These are phyloP conservation scores for Pythium coloratum DNA, from an alignment of 352 stramenopile species.

Conservation along the genomic window DNA sequence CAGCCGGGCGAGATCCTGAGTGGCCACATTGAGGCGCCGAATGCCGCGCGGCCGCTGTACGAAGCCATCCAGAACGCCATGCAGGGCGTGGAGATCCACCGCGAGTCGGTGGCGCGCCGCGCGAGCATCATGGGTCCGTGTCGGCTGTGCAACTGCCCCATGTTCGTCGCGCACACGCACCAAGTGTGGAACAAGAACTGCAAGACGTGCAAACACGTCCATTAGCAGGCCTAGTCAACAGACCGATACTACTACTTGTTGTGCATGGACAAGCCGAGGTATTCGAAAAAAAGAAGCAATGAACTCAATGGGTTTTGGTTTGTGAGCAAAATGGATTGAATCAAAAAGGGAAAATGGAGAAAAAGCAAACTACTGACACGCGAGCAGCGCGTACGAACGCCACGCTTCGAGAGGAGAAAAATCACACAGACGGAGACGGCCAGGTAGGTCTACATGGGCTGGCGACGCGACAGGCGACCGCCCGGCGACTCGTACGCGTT, in stretches of 20 bases:
- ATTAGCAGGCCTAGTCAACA: constrained; percentile 28
- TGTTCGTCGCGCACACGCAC: constrained; percentile 60
- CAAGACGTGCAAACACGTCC: constrained; percentile 64
- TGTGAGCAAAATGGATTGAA: constrained; percentile 5
- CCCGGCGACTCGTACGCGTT: constrained; percentile 62
- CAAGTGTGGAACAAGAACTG: constrained; percentile 71
- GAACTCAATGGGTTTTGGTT: not conserved
- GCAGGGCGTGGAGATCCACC: constrained; percentile 54
- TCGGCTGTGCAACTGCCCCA: constrained; percentile 50
- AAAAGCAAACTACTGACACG: not conserved
- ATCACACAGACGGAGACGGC: constrained; percentile 3
- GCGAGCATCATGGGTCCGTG: constrained; percentile 50
- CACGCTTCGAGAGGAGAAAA: not conserved
- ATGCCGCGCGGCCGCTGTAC: constrained; percentile 67
- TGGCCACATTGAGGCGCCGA: constrained; percentile 47
- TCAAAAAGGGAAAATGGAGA: not conserved
- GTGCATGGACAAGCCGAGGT: no score
- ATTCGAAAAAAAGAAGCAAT: constrained; percentile 1
- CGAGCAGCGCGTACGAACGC: no score
- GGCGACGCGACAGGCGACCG: constrained; percentile 22
- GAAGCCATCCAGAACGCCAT: constrained; percentile 68
- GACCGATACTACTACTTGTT: no score
- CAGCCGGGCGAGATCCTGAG: constrained; percentile 73
- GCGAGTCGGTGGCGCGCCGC: constrained; percentile 39
- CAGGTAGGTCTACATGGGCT: constrained; percentile 3